Base-by-base conservation (phyloP, 352 stramenopile genomes). In the Phytophthora sojae region DNA sequence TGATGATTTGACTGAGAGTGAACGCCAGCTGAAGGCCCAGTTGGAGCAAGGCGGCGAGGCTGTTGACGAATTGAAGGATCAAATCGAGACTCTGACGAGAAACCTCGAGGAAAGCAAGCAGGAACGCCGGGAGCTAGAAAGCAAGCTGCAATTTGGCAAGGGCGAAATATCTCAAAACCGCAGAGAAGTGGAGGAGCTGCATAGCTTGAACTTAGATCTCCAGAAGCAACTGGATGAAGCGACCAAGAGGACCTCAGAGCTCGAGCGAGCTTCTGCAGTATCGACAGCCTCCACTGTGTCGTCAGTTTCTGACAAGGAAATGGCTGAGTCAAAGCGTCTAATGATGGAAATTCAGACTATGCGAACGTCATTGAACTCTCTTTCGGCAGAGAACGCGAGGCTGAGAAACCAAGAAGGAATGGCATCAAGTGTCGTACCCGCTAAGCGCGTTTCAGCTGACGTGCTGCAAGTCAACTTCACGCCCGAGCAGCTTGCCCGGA, bases 401-500 rank as follows among this genome's bases (percentile, higher is more conserved):
- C 57, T 94, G 15, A 76, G 81, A 4, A 86, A 71, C 47, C 69
- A 88, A 39, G 84, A 92, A 57, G 71, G 79, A 6, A 75, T 79
- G 5, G 65, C 74, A 11, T 62, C 71, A 19, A 81, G 59, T 59
- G 60, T 79, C 30, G 55, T 51, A 21, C 73, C 77, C 35, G 82
- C 77, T 35, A 92, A 92, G 59, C 77, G 84, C 21, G 74, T 91
- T 23, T 94, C 86, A 39, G 74, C 86, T 50, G 86, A 91, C 45
- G 54, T 94, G 21, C 65, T 94, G 54, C 85, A 84, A 63, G 67
- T 86, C 52, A 94, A 89, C 47, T 92, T 84, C 42, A 89, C 75
- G 2, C 57, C 82, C 8, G 82, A 92, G 25, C 81, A 94, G 53
- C 81, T 96, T 42, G 85, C 94, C 0, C 86, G 92, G 32, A 97